phyloP scores from a whole-genome alignment of 345 rosid genomes.

The Melaleuca alternifolia region DNA sequence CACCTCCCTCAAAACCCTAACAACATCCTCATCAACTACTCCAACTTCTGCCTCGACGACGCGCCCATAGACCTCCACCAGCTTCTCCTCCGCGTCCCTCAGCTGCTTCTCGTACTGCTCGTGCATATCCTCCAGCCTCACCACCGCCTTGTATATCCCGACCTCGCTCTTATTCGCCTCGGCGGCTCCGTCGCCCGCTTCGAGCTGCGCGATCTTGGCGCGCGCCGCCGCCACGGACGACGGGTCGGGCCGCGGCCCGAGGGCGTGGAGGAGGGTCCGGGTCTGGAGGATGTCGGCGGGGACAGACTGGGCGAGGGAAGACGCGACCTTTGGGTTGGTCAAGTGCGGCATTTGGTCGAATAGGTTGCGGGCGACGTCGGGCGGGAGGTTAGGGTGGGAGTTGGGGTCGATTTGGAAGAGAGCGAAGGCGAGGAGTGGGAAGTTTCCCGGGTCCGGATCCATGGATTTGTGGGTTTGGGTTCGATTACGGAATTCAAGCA shows the following conservation, averaged over 20 bases:
- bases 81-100: slow-evolving; percentile 55
- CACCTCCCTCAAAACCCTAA: slow-evolving; percentile 35
- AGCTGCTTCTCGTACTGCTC: slow-evolving; percentile 45
- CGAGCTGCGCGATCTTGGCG: slow-evolving; percentile 42
- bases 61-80: slow-evolving; percentile 38
- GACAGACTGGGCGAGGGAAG: slow-evolving; percentile 43
- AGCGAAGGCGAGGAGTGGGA: slow-evolving; percentile 54
- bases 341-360: slow-evolving; percentile 33
- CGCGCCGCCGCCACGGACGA: slow-evolving; percentile 53
- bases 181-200: slow-evolving; percentile 20
- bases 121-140: slow-evolving; percentile 63
- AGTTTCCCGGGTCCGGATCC: slow-evolving; percentile 43
- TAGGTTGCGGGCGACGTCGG: slow-evolving; percentile 19
- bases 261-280: slow-evolving; percentile 43
- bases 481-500: not conserved
- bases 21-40: slow-evolving; percentile 43
- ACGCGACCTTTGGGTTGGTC: slow-evolving; percentile 27
- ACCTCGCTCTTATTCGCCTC: slow-evolving; percentile 25
- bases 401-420: slow-evolving; percentile 34
- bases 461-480: slow-evolving; percentile 3
- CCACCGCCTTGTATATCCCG: slow-evolving; percentile 34
- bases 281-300: slow-evolving; percentile 38
- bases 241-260: slow-evolving; percentile 74
- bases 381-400: slow-evolving; percentile 23
- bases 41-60: slow-evolving; percentile 21